These are phyloP conservation scores for Diplodia seriata DNA, from an alignment of 2,329 filamentous ascomycete species.

Conservation along the genomic window DNA sequence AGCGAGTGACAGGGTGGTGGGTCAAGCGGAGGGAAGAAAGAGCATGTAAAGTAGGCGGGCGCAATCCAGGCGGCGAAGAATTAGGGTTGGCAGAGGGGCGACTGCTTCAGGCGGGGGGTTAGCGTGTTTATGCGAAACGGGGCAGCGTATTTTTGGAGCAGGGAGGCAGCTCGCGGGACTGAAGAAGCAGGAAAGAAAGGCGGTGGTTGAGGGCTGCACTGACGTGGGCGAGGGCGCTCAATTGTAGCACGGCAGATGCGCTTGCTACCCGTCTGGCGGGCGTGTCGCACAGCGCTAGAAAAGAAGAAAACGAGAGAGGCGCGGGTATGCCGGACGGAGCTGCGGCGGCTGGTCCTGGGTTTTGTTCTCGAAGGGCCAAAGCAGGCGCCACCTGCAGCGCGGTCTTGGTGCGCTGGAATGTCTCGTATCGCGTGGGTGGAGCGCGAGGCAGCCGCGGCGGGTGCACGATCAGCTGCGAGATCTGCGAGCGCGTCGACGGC, in stretches of 20 bases:
- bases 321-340: background rate
- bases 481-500: conserved; percentile 10
- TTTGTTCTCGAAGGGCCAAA: conserved; percentile 25
- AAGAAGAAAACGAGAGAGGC: conserved; percentile 14
- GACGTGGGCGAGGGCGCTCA: conserved; percentile 20
- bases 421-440: conserved; percentile 27
- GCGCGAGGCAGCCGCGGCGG: conserved; percentile 12
- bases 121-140: conserved; percentile 27
- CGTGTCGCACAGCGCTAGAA: conserved; percentile 25
- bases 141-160: background rate
- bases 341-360: background rate
- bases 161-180: background rate
- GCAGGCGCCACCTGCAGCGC: conserved; percentile 23
- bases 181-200: conserved; percentile 19
- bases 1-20: conserved; percentile 13
- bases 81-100: background rate
- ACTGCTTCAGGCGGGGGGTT: conserved; percentile 17
- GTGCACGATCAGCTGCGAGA: conserved; percentile 20
- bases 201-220: conserved; percentile 19
- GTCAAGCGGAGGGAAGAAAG: conserved; percentile 12
- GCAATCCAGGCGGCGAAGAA: conserved; percentile 26
- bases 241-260: conserved; percentile 27
- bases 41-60: conserved; percentile 24
- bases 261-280: conserved; percentile 29
- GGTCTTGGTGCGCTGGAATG: conserved; percentile 11